Evolutionary conservation across 768 basidiomycete species (phyloP).

Genomic region (Psilocybe sp.): DNA sequence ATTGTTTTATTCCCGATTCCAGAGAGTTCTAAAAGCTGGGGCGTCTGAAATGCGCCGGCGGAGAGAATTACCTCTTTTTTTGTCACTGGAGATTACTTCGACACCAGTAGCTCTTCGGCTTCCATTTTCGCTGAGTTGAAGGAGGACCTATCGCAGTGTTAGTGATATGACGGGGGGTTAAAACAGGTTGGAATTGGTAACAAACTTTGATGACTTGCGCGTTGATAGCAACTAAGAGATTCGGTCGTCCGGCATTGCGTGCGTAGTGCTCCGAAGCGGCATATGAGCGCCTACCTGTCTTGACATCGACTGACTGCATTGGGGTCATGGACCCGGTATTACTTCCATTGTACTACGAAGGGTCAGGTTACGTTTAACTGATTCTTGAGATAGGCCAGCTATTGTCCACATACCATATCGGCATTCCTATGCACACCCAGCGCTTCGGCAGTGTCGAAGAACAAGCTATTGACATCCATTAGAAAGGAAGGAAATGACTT

Average conservation of each 20-base stretch:
- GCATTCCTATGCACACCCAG: slow-evolving; percentile 5
- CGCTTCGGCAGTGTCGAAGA: slow-evolving; percentile 6
- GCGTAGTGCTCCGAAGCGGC: slow-evolving; percentile 7
- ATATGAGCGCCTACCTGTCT: slow-evolving; percentile 1
- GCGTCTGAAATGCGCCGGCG: slow-evolving; percentile 10
- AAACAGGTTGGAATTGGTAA: not conserved
- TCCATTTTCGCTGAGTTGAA: not conserved
- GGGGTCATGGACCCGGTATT: slow-evolving; percentile 6
- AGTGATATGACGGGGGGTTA: too few relatives aligned
- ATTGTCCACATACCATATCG: slow-evolving; percentile 7
- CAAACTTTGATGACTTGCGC: slow-evolving; percentile 6
- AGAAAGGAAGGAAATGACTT: slow-evolving; percentile 4
- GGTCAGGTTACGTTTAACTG: not conserved
- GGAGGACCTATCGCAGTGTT: too few relatives aligned
- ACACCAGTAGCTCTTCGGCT: slow-evolving; percentile 1
- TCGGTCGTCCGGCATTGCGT: slow-evolving; percentile 2
- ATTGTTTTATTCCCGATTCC: slow-evolving; percentile 2
- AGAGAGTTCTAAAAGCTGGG: slow-evolving; percentile 11
- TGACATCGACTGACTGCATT: not conserved
- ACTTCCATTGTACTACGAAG: slow-evolving; percentile 2
- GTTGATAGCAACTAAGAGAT: slow-evolving; percentile 4
- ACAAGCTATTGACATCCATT: not conserved
- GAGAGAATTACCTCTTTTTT: slow-evolving; percentile 5
- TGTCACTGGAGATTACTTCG: not conserved
- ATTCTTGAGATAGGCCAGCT: not conserved